Evolutionary conservation across 345 rosid genomes (phyloP).

Genomic region (Orychophragmus violaceus): DNA sequence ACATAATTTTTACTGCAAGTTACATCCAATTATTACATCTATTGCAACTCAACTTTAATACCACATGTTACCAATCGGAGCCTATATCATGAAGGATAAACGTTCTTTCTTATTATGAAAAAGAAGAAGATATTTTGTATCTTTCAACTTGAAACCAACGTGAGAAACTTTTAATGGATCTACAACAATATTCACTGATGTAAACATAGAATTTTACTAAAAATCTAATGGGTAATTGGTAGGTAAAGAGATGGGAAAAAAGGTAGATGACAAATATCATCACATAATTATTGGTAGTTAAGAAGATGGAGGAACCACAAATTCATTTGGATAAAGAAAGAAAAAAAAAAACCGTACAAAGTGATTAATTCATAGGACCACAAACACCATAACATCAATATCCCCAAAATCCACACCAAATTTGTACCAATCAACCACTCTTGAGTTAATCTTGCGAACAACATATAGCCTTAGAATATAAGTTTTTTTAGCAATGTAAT

Average conservation of each 20-base stretch:
- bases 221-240: not conserved
- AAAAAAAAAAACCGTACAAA: not conserved
- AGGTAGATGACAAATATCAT: conserved; percentile 17
- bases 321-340: conserved; percentile 6
- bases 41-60: too few species aligned
- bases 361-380: conserved; percentile 29
- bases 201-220: not conserved
- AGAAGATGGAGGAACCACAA: conserved; percentile 23
- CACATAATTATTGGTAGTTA: conserved; percentile 16
- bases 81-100: too few species aligned
- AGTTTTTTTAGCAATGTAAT: too few species aligned
- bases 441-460: not conserved
- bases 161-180: not conserved
- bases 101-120: too few species aligned
- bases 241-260: conserved; percentile 23
- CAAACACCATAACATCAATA: conserved; percentile 17
- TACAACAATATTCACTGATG: conserved; percentile 1
- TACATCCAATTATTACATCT: too few species aligned
- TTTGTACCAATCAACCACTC: conserved; percentile 22
- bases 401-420: conserved; percentile 12
- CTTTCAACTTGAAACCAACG: too few species aligned
- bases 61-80: too few species aligned
- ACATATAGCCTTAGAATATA: conserved; percentile 10
- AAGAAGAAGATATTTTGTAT: too few species aligned
- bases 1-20: too few species aligned